Evolutionary conservation across 192 early-diverging fungal species (phyloP), one percentile per base, ranked within the genome.

Genomic region (Coemansia sp.): DNA sequence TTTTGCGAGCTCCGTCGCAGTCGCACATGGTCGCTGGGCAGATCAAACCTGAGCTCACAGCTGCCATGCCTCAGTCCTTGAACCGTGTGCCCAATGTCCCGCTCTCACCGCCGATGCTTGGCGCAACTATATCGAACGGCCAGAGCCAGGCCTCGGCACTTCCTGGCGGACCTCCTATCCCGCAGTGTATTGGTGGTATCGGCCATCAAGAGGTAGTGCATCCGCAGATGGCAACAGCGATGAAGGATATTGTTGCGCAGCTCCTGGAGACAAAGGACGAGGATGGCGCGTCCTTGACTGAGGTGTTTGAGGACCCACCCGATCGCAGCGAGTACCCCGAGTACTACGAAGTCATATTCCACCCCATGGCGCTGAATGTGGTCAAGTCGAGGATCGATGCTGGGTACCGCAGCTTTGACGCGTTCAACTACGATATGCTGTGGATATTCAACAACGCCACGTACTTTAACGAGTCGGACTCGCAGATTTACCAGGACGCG

Each of bases 381-480:
- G 67, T 86, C 62, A 77, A 93, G 84, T 75, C 77, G 17, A 86
- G 88, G 61, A 90, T 94, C 36, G 77, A 86, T 11, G 69, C 59
- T 21, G 86, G 84, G 45, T 97, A 97, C 71, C 73, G 77, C 50
- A 85, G 85, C 19, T 75, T 95, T 46, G 81, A 87, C 11, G 85
- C 86, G 21, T 94, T 96, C 68, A 86, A 88, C 78, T 75, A 80
- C n/a, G 97, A 99, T 76, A 86, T 97, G 68, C 76, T 86, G 31
- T 76, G 89, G 59, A 88, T 98, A 79, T 95, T 97, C 73, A 85
- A 91, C 64, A 99, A 99, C 68, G 95, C 95, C 12, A 95, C 90
- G 70, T 88, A 86, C 39, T 99, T 94, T 78, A 98, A 98, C 75
- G 90, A 89, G 63, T 86, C 90, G 41, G 90, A 90, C 10, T 97